These are phyloP conservation scores for Colletotrichum cereale DNA, from an alignment of 2,329 filamentous ascomycete genomes.

Conservation along the genomic window DNA sequence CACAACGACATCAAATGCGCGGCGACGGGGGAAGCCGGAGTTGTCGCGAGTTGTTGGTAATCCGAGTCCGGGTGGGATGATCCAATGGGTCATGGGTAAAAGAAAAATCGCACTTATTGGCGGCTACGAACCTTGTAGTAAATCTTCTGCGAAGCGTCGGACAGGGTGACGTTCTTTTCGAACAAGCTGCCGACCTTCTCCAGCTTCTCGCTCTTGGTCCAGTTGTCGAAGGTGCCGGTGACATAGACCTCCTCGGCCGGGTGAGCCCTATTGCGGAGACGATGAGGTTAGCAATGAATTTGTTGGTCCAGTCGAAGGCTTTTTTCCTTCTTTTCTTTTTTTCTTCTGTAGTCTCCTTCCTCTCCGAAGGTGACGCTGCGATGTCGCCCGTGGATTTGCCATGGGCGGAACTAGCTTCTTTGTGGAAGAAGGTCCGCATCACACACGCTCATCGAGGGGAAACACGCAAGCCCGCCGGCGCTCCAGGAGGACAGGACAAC, in stretches of 20 bases:
- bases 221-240: constrained; percentile 95
- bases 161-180: constrained; percentile 83
- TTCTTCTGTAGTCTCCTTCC: background rate
- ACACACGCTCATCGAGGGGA: constrained; percentile 17
- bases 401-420: background rate
- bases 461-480: constrained; percentile 26
- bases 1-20: constrained; percentile 8
- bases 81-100: constrained; percentile 34
- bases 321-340: background rate
- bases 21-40: constrained; percentile 15
- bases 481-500: background rate
- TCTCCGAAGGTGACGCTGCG: constrained; percentile 10
- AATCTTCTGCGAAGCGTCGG: constrained; percentile 77
- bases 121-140: constrained; percentile 86
- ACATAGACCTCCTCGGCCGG: constrained; percentile 90
- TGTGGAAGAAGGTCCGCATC: constrained; percentile 29
- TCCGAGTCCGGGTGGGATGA: constrained; percentile 6
- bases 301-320: background rate
- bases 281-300: constrained; percentile 30
- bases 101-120: constrained; percentile 26
- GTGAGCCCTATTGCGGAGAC: constrained; percentile 75
- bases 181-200: constrained; percentile 81
- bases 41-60: constrained; percentile 25
- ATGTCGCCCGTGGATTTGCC: constrained; percentile 20
- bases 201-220: constrained; percentile 88